Evolutionary conservation across 805 yeast genomes (phyloP).

Genomic region (Blastobotrys chiropterorum): DNA sequence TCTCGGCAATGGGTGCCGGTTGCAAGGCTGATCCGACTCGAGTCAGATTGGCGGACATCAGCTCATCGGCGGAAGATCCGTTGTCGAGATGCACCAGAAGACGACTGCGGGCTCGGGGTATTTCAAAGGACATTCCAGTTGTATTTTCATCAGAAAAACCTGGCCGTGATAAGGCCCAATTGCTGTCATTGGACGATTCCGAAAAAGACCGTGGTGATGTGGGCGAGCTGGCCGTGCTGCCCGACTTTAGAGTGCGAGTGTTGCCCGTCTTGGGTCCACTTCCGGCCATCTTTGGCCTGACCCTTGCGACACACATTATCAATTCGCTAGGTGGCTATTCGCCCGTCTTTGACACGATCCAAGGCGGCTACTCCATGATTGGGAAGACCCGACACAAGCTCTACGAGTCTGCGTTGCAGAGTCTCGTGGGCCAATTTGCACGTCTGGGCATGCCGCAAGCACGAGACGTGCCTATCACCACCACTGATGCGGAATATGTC

Average conservation of each 20-base stretch:
- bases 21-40: constrained; percentile 94
- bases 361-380: constrained; percentile 70
- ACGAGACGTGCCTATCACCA: constrained; percentile 63
- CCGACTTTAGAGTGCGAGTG: constrained; percentile 87
- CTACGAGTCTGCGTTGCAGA: constrained; percentile 76
- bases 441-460: constrained; percentile 61
- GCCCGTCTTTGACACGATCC: constrained; percentile 31
- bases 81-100: constrained; percentile 82
- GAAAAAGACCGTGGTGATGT: constrained; percentile 78
- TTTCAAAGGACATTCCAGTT: constrained; percentile 69
- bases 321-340: constrained; percentile 73
- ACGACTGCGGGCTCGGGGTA: constrained; percentile 73
- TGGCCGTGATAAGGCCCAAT: constrained; percentile 84
- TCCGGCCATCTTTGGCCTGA: constrained; percentile 94
- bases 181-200: constrained; percentile 78
- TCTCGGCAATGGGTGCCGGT: constrained; percentile 96
- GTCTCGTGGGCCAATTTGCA: constrained; percentile 80
- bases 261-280: constrained; percentile 93
- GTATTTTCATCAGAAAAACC: constrained; percentile 96
- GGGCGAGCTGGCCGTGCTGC: constrained; percentile 78
- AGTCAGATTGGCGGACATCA: constrained; percentile 80
- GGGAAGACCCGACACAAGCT: constrained; percentile 82
- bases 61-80: constrained; percentile 90
- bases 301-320: constrained; percentile 78
- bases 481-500: constrained; percentile 71